These are phyloP conservation scores for Juncus effusus DNA, from an alignment of 176 grass and related monocot species.

Conservation along the genomic window DNA sequence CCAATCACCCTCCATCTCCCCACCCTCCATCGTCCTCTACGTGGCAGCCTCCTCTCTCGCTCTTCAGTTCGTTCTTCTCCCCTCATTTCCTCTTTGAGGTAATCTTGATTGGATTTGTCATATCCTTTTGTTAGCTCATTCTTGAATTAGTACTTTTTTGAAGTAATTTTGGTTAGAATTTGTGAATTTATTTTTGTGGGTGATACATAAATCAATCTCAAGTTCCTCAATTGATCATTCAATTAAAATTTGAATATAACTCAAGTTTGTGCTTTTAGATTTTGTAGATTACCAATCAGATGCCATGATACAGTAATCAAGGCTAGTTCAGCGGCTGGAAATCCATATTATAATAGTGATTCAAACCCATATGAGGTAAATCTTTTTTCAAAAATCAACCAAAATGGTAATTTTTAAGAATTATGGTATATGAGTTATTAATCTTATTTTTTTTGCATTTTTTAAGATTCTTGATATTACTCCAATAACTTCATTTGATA, in stretches of 20 bases:
- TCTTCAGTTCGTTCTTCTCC: constrained; percentile 15
- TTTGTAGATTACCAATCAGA: constrained; percentile 31
- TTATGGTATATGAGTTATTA: not conserved
- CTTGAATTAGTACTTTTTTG: too few relatives aligned
- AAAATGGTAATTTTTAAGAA: too few relatives aligned
- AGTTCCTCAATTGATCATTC: too few relatives aligned
- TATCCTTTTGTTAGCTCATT: too few relatives aligned
- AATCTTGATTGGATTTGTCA: not conserved
- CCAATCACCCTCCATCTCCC: constrained; percentile 1
- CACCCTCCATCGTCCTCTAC: not conserved
- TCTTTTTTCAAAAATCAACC: not conserved
- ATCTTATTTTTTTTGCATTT: not conserved
- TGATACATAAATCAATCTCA: too few relatives aligned
- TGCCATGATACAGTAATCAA: constrained; percentile 23
- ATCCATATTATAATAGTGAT: constrained; percentile 47
- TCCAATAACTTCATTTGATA: constrained; percentile 71
- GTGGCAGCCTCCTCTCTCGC: constrained; percentile 7
- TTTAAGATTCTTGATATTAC: constrained; percentile 74
- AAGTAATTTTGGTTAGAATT: too few relatives aligned
- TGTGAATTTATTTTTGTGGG: too few relatives aligned
- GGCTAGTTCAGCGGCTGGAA: constrained; percentile 50
- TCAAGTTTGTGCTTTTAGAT: constrained; percentile 19
- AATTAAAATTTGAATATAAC: not conserved
- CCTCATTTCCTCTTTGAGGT: constrained; percentile 25
- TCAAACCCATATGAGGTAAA: constrained; percentile 83